Conservation (phyloP, 768 basidiomycete species). For the Pleurotus platypus region DNA sequence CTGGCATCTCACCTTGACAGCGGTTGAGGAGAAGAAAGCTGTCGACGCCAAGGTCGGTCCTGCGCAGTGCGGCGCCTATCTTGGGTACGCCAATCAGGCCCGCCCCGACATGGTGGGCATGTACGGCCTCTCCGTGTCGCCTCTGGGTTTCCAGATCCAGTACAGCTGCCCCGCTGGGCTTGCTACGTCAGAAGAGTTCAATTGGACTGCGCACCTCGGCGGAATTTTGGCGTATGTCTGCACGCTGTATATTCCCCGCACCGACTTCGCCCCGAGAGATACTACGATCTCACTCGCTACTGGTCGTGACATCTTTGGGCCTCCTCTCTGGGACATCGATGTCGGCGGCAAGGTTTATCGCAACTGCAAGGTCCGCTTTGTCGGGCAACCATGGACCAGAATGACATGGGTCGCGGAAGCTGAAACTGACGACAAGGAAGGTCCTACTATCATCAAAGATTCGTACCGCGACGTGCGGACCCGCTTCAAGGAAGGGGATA, state of each 20-base stretch:
- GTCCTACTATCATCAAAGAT: background rate
- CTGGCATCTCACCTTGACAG: conserved; percentile 2
- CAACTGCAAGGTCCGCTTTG: background rate
- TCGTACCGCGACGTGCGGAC: background rate
- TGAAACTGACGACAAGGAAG: background rate
- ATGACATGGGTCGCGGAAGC: background rate
- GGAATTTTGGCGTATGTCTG: background rate
- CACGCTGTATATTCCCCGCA: background rate
- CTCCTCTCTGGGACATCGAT: conserved; percentile 1
- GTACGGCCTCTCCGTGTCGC: conserved; percentile 5
- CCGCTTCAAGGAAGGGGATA: background rate
- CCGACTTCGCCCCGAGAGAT: background rate
- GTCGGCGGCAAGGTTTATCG: background rate
- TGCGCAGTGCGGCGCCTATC: conserved; percentile 6
- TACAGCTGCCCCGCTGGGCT: conserved; percentile 6
- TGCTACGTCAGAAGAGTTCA: conserved; percentile 20
- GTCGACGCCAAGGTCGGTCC: conserved; percentile 2
- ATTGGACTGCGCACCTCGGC: background rate
- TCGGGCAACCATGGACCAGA: background rate
- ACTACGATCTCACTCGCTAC: background rate
- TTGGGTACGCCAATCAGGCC: conserved; percentile 8
- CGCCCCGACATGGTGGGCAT: conserved; percentile 8
- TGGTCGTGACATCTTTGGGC: background rate
- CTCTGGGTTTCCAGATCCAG: background rate
- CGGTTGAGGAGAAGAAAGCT: conserved; percentile 4